These are phyloP conservation scores for Syzygium syzygioides DNA, from an alignment of 441 rosid genomes.

Conservation along the genomic window DNA sequence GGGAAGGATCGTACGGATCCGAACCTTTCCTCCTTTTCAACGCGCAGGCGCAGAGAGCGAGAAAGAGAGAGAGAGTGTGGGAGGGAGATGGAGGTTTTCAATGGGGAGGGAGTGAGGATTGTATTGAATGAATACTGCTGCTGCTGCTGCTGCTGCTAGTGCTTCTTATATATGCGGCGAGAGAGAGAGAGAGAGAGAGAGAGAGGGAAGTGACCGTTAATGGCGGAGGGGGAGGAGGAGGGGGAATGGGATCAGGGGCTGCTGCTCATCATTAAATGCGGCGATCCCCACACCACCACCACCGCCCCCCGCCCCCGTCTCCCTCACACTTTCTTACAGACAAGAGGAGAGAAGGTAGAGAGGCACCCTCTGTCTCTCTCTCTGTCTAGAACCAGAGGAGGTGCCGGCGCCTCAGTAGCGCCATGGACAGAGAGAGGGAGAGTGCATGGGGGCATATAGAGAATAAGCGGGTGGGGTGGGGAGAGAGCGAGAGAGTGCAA, in stretches of 20 bases:
- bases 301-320: not conserved
- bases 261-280: slow-evolving; percentile 3
- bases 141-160: no score
- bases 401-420: not conserved
- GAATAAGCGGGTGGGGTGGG: no score
- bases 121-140: not conserved
- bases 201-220: slow-evolving; percentile 27
- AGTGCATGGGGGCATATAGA: no score
- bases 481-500: not conserved
- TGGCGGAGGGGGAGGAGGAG: slow-evolving; percentile 11
- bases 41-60: not conserved
- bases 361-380: not conserved
- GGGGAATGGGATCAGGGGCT: slow-evolving; percentile 1
- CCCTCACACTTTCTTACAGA: not conserved
- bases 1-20: not conserved
- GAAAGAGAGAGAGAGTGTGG: not conserved
- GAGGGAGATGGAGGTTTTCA: not conserved
- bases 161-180: not conserved
- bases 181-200: not conserved
- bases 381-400: not conserved
- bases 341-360: not conserved
- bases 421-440: not conserved
- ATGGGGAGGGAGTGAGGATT: not conserved
- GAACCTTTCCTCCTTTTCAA: not conserved
- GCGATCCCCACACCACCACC: not conserved